phyloP scores from a whole-genome alignment of 257 asterid species.

The Solanum lignicaule region DNA sequence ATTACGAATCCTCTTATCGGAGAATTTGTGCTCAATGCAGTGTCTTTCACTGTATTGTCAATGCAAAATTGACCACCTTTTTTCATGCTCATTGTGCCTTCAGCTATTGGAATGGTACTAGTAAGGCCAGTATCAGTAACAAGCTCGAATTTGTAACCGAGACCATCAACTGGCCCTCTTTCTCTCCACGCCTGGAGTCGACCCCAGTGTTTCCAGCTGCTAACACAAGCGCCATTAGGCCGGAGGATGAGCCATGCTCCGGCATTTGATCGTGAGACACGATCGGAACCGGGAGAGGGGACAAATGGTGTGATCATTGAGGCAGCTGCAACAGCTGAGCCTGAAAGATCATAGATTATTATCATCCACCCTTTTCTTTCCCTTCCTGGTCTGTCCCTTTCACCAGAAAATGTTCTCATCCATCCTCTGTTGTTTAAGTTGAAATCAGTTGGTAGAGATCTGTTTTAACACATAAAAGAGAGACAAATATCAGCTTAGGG shows the following conservation, averaged over 20 bases:
- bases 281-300: slow-evolving; percentile 67
- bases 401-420: slow-evolving; percentile 49
- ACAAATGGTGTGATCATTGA: slow-evolving; percentile 91
- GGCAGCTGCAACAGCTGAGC: slow-evolving; percentile 89
- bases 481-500: not conserved
- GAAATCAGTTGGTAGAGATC: slow-evolving; percentile 71
- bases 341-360: slow-evolving; percentile 64
- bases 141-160: slow-evolving; percentile 78
- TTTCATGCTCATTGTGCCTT: slow-evolving; percentile 57
- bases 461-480: slow-evolving; percentile 3
- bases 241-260: slow-evolving; percentile 90
- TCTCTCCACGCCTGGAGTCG: slow-evolving; percentile 94
- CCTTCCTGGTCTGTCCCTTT: slow-evolving; percentile 35
- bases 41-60: slow-evolving; percentile 35
- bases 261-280: slow-evolving; percentile 75
- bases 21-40: slow-evolving; percentile 19
- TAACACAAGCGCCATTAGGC: slow-evolving; percentile 57
- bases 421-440: slow-evolving; percentile 42
- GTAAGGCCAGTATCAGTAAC: slow-evolving; percentile 43
- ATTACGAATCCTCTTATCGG: slow-evolving; percentile 61
- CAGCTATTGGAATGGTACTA: slow-evolving; percentile 49
- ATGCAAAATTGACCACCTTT: slow-evolving; percentile 65
- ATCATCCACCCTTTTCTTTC: slow-evolving; percentile 90
- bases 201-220: slow-evolving; percentile 97
- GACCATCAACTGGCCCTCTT: slow-evolving; percentile 53